Percentiles rank a stretch among this genome's conserved stretches.
Conservation (phyloP, 179 eudicot species). For the Spinacia oleracea region DNA sequence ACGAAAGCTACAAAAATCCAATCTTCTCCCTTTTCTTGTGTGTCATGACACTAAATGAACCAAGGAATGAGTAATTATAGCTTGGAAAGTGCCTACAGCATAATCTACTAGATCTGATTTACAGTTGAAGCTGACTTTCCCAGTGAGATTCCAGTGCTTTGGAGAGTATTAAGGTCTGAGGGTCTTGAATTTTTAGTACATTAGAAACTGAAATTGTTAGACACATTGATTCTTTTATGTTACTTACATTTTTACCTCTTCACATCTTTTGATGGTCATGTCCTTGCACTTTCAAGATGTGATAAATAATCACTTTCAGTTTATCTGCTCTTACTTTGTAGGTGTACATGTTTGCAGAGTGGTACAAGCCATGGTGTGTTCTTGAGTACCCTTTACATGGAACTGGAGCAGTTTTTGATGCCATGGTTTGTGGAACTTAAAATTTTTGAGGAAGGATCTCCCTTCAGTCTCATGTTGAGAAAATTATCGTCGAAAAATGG, state of each 20-base stretch:
- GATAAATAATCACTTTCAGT: neutral
- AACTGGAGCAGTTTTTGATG: slow-evolving; percentile 84
- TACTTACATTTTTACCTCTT: neutral
- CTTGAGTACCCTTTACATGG: slow-evolving; percentile 94
- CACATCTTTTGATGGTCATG: neutral
- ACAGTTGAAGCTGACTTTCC: neutral
- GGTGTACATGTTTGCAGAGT: slow-evolving; percentile 98
- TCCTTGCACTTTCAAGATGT: slow-evolving; percentile 3
- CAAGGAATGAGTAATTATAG: neutral
- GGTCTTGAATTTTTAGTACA: neutral
- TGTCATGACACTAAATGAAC: neutral
- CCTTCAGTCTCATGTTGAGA: slow-evolving; percentile 82
- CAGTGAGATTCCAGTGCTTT: neutral
- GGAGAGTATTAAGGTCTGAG: neutral
- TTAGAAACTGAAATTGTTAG: neutral
- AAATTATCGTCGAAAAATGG: slow-evolving; percentile 82
- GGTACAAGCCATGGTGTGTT: slow-evolving; percentile 93
- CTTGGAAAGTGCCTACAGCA: neutral
- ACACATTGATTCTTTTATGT: neutral
- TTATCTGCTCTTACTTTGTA: slow-evolving; percentile 30
- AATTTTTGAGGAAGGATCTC: slow-evolving; percentile 84
- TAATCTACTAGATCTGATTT: neutral
- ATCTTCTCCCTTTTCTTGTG: neutral
- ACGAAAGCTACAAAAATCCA: neutral
- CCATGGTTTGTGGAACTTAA: slow-evolving; percentile 79